A percentile compares a stretch with the other conserved stretches of the same genome.
phyloP scores from a whole-genome alignment of 1,139 yeast species.

The Yamadazyma siamensis region DNA sequence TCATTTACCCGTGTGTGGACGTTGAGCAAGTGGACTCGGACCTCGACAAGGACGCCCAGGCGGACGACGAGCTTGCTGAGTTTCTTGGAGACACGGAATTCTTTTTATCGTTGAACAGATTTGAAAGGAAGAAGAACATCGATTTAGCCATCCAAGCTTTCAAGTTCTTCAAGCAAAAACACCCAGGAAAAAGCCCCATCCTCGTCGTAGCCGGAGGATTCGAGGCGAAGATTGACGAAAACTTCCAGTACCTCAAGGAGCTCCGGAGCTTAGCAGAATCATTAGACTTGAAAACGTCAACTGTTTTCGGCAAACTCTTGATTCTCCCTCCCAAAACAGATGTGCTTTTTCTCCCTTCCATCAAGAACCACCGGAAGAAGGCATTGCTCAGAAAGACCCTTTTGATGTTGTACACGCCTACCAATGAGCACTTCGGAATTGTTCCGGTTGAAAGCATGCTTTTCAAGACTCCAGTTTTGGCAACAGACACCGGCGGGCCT shows the following conservation, averaged over 20 bases:
- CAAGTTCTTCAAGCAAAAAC: constrained; percentile 29
- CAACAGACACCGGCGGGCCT: constrained; percentile 91
- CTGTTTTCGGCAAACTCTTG: constrained; percentile 45
- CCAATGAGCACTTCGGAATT: constrained; percentile 92
- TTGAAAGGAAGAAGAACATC: constrained; percentile 81
- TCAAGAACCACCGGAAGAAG: constrained; percentile 64
- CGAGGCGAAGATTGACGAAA: constrained; percentile 72
- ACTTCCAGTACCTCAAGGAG: constrained; percentile 66
- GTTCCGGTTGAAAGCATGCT: constrained; percentile 97
- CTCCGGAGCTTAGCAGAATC: constrained; percentile 49
- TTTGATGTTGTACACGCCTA: constrained; percentile 80
- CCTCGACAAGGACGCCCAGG: constrained; percentile 14
- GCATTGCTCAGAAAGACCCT: constrained; percentile 56
- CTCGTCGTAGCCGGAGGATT: constrained; percentile 90
- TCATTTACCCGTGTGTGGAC: constrained; percentile 89
- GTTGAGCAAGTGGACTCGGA: constrained; percentile 16
- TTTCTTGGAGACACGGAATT: constrained; percentile 35
- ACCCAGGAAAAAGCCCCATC: constrained; percentile 22
- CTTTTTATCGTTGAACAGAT: constrained; percentile 79
- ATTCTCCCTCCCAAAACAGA: constrained; percentile 39
- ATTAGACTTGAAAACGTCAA: constrained; percentile 43
- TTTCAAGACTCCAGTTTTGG: constrained; percentile 77
- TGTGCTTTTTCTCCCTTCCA: constrained; percentile 78
- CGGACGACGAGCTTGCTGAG: constrained; percentile 28
- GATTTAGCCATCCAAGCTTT: constrained; percentile 72